Evolutionary conservation across 2,329 filamentous ascomycete species (phyloP), one percentile per base, ranked within the genome.

Genomic region (Zelopaecilomyces penicillatus): DNA sequence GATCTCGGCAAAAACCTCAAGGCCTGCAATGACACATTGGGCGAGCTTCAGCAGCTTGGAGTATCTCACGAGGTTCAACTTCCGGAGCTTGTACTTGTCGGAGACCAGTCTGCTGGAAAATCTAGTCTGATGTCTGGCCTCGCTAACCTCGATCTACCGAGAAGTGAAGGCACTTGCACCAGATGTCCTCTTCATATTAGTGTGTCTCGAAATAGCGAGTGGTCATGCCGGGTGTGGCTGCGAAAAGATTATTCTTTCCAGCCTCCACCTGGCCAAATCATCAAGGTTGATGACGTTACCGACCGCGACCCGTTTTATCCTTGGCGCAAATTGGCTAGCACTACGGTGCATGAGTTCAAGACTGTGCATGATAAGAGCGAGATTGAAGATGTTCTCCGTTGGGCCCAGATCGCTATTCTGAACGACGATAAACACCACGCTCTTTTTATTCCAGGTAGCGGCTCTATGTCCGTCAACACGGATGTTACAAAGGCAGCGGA

Each of bases 91-190:
- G 85, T 91, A 5, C 77, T 95, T 0, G 80, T 95, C 0, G 89
- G 89, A 0, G 88, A 95, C 40, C 89, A 95, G 56, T 86, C 80
- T 0, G 84, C 87, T 0, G 90, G 89, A 0, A 95, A 95, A 58
- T 88, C 82, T 0, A 88, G 69, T 29, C 57, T 77, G 5, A 77
- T 77, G 74, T 81, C 81, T 9, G 81, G 77, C 0, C 75, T 85
- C 39, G 71, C 75, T 0, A 84, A 82, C 4, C 82, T 93, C 27
- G 80, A 81, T 19, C 76, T 91, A 0, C 87, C 87, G 0, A 74
- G 83, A 9, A 49, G 47, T 12, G 75, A 77, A 4, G 84, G 83
- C 0, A 85, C 83, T 0, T 95, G 89, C 56, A 95, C 89, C 0
- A 69, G 84, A 0, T 94, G 87, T 46, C 87, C 88, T 0, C 74